Evolutionary conservation across 2,329 filamentous ascomycete species (phyloP).

Genomic region (Colletotrichum simmondsii): DNA sequence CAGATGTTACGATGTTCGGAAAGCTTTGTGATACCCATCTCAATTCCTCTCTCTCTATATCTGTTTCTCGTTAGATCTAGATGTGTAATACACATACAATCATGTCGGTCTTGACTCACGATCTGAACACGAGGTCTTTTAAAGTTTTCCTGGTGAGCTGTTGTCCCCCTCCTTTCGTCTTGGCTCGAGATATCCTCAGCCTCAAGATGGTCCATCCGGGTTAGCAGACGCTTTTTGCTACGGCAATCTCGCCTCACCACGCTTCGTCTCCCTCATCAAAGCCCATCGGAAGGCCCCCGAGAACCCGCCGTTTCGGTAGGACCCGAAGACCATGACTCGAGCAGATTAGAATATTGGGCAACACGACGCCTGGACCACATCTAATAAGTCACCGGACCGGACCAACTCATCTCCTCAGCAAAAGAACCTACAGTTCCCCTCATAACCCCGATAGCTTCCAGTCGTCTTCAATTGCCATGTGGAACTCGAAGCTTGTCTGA

Average conservation of each 20-base stretch:
- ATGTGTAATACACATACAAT: slow-evolving; percentile 12
- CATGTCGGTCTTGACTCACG: slow-evolving; percentile 22
- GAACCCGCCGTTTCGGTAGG: not conserved
- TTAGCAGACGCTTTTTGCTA: not conserved
- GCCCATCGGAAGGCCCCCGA: not conserved
- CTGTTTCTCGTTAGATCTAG: not conserved
- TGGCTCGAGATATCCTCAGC: not conserved
- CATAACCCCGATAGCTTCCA: not conserved
- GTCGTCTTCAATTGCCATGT: not conserved
- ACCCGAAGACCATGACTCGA: slow-evolving; percentile 22
- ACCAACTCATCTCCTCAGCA: not conserved
- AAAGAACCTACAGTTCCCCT: not conserved
- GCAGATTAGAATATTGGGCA: slow-evolving; percentile 23
- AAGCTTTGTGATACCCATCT: slow-evolving; percentile 32
- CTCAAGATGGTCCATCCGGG: not conserved
- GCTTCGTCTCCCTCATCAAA: not conserved
- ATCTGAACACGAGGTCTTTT: not conserved
- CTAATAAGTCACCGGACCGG: not conserved
- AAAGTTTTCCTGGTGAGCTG: not conserved
- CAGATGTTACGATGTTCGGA: slow-evolving; percentile 23
- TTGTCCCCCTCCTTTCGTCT: not conserved
- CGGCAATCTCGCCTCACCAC: slow-evolving; percentile 5
- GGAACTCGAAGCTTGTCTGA: slow-evolving; percentile 4
- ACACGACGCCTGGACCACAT: slow-evolving; percentile 4
- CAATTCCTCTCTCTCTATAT: slow-evolving; percentile 20